Percentiles rank a stretch among this genome's conserved stretches.
Evolutionary conservation across 2,329 filamentous ascomycete genomes (phyloP).

Genomic region (Didymella glomerata): DNA sequence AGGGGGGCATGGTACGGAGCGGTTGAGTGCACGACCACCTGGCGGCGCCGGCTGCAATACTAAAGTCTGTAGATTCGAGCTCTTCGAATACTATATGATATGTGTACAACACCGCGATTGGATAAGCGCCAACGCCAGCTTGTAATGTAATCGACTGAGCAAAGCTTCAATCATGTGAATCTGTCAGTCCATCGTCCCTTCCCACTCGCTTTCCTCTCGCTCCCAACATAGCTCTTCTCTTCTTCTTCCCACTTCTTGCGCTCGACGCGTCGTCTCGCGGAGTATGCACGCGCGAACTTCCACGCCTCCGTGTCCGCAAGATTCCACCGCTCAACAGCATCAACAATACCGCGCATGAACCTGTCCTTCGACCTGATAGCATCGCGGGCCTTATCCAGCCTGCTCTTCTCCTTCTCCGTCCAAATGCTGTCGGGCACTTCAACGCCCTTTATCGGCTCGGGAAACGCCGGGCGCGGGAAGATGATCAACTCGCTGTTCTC

Average conservation of each 20-base stretch:
- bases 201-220: conserved; percentile 50
- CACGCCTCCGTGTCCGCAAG: conserved; percentile 79
- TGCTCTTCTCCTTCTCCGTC: conserved; percentile 61
- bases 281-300: conserved; percentile 75
- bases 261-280: conserved; percentile 70
- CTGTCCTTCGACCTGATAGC: conserved; percentile 48
- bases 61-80: conserved; percentile 4
- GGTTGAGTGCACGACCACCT: too few relatives aligned
- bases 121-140: not conserved
- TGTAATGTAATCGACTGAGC: too few relatives aligned
- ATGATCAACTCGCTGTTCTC: conserved; percentile 63
- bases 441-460: conserved; percentile 61
- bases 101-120: not conserved
- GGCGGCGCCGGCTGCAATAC: too few relatives aligned
- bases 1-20: too few relatives aligned
- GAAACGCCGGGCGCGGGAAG: conserved; percentile 55
- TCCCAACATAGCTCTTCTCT: conserved; percentile 70
- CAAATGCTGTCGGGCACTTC: conserved; percentile 61
- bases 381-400: conserved; percentile 63
- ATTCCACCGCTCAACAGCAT: conserved; percentile 61
- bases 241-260: conserved; percentile 74
- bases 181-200: conserved; percentile 19
- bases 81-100: conserved; percentile 1
- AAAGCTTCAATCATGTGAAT: not conserved
- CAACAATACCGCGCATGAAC: conserved; percentile 43